These are phyloP conservation scores for Aspergillus sp. DNA, from an alignment of 2,329 filamentous ascomycete species.

Conservation along the genomic window DNA sequence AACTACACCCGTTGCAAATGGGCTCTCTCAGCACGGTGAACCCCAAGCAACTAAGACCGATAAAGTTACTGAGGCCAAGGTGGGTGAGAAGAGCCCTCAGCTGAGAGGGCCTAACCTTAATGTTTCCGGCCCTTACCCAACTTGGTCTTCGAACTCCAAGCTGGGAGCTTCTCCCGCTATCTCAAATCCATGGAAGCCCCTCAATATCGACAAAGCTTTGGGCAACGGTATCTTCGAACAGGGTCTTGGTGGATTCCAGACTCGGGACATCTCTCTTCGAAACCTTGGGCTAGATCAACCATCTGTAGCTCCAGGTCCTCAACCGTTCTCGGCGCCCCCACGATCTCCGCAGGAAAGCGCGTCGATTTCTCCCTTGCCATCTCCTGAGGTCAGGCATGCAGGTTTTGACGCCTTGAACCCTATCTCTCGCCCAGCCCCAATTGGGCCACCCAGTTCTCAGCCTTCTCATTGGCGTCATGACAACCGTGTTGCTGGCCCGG, in stretches of 20 bases:
- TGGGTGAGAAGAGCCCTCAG: constrained; percentile 35
- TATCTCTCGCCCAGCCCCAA: constrained; percentile 45
- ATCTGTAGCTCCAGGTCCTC: constrained; percentile 32
- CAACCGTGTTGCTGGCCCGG: constrained; percentile 26
- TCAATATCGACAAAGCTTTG: constrained; percentile 55
- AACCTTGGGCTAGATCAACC: constrained; percentile 41
- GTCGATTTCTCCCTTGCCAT: constrained; percentile 35
- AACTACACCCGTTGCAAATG: constrained; percentile 26
- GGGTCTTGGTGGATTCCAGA: constrained; percentile 49
- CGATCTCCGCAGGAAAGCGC: constrained; percentile 34
- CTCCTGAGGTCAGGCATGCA: constrained; percentile 38
- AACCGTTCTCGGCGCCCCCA: constrained; percentile 29
- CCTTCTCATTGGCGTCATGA: constrained; percentile 31
- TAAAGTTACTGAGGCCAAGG: constrained; percentile 23
- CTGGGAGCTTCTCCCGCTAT: constrained; percentile 34
- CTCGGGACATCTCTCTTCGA: constrained; percentile 44
- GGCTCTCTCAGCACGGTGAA: constrained; percentile 25
- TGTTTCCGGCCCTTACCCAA: constrained; percentile 35
- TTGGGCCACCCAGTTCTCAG: constrained; percentile 45
- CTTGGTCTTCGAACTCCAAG: constrained; percentile 37
- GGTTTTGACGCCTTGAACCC: constrained; percentile 40
- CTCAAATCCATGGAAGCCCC: constrained; percentile 59
- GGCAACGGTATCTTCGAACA: constrained; percentile 65
- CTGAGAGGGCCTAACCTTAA: constrained; percentile 39
- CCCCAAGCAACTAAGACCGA: constrained; percentile 18